Evolutionary conservation across 139 green algal species (phyloP), one percentile per base, ranked within the genome.

Genomic region (Picochlorum sp.): DNA sequence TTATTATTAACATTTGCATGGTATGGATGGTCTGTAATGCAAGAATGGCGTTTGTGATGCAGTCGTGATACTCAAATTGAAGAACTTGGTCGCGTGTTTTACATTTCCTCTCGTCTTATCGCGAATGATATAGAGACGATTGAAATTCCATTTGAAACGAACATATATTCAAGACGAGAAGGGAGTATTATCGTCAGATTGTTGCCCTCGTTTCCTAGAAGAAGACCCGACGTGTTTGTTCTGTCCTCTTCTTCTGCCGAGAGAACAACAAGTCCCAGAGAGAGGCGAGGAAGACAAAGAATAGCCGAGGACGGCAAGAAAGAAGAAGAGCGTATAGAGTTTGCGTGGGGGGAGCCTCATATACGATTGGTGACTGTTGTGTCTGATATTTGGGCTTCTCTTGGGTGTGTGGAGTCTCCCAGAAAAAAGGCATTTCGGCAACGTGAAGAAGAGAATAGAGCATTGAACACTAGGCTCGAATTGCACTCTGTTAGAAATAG

Each of bases 51-150:
- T 13, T 41, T 54, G 47, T 54, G 18, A 9, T 21, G 47, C 47
- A 54, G 47, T 21, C 47, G 47, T 54, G 47, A 54, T 21, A 20
- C 16, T 26, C 47, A 54, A 54, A 24, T 54, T 54, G n/a, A 54
- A 9, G 47, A 54, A 54, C 47, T 54, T 20, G n/a, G 47, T 26
- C 16, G 47, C n/a, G 47, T 54, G 47, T 41, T 41, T 41, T 24
- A 54, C 47, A 21, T 26, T 21, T 54, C 18, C n/a, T 54, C 47
- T 54, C 47, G 47, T 26, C 18, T 54, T 26, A 54, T 54, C n/a
- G 47, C 47, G 47, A 21, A 21, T 20, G 47, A 54, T 54, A 54
- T 54, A 26, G 47, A 54, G 18, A 26, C 47, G 16, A 21, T 54
- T 54, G 47, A 54, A 54, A 21, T 54, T 20, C 47, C 47, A 26